A percentile compares a stretch with the other conserved stretches of the same genome.
Evolutionary conservation across 1,139 yeast genomes (phyloP).

Genomic region (Pichia sp.): DNA sequence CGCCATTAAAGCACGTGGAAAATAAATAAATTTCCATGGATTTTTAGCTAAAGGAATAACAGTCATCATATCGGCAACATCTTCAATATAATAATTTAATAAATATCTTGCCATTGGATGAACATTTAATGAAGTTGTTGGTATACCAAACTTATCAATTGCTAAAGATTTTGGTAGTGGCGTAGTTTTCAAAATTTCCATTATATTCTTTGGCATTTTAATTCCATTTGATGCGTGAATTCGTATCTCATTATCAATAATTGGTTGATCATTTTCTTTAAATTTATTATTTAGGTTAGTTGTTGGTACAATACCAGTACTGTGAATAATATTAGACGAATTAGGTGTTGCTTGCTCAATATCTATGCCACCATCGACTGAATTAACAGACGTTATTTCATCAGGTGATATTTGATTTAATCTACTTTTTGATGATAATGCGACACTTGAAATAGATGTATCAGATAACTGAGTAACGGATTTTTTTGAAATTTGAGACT

Average conservation of each 20-base stretch:
- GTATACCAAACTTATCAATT: slow-evolving; percentile 40
- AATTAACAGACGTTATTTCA: slow-evolving; percentile 7
- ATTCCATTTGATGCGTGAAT: slow-evolving; percentile 29
- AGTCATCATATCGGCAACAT: slow-evolving; percentile 84
- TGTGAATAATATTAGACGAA: slow-evolving; percentile 3
- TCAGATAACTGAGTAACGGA: background rate
- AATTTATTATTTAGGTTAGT: slow-evolving; percentile 16
- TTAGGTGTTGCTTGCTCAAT: slow-evolving; percentile 6
- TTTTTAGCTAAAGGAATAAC: slow-evolving; percentile 75
- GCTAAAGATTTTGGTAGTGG: slow-evolving; percentile 40
- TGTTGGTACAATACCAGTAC: slow-evolving; percentile 12
- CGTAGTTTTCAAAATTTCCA: slow-evolving; percentile 43
- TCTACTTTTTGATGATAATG: background rate
- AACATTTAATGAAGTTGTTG: slow-evolving; percentile 55
- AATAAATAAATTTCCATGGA: slow-evolving; percentile 82
- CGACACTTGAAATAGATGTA: background rate
- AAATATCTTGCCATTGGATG: slow-evolving; percentile 65
- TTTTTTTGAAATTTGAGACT: background rate
- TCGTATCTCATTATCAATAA: slow-evolving; percentile 20
- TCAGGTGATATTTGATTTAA: slow-evolving; percentile 6
- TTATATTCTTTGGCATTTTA: slow-evolving; percentile 33
- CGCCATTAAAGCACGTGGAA: slow-evolving; percentile 76
- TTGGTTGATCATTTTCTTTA: slow-evolving; percentile 14
- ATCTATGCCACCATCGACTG: slow-evolving; percentile 7
- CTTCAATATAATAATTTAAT: slow-evolving; percentile 66